These are phyloP conservation scores for Candida railenensis DNA, from an alignment of 805 yeast species.

Conservation along the genomic window DNA sequence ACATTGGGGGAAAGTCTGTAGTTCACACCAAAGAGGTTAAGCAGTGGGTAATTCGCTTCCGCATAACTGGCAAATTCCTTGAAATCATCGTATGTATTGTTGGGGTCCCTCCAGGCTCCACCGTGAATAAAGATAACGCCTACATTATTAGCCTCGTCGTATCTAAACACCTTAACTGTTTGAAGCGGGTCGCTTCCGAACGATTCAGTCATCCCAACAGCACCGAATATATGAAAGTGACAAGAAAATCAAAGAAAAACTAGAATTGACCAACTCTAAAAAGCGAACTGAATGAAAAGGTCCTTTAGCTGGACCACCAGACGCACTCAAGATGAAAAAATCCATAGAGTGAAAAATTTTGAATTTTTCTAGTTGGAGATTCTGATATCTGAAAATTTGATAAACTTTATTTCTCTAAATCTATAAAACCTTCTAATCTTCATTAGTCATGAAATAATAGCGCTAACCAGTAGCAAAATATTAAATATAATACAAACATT, in stretches of 20 bases:
- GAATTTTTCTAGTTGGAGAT: no score
- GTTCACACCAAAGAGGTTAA: conserved; percentile 37
- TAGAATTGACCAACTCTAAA: no score
- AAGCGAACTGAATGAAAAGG: no score
- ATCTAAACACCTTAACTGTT: conserved; percentile 24
- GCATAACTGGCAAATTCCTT: conserved; percentile 24
- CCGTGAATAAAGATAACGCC: conserved; percentile 71
- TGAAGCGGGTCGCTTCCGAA: conserved; percentile 38
- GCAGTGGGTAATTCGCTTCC: neutral
- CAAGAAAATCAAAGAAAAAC: no score
- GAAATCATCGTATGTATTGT: conserved; percentile 59
- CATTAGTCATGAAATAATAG: neutral
- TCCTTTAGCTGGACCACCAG: no score
- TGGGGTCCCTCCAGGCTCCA: conserved; percentile 83
- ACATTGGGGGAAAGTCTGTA: conserved; percentile 67
- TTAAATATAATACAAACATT: neutral
- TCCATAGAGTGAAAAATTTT: no score
- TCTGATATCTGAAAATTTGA: no score
- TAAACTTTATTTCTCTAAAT: neutral
- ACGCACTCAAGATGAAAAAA: no score
- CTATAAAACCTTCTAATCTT: neutral
- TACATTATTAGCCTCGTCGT: conserved; percentile 9
- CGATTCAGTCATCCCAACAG: neutral
- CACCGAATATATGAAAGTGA: no score
- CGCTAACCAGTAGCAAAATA: neutral